Evolutionary conservation across 1,139 yeast species (phyloP).

Genomic region (Nakaseomyces sp.): DNA sequence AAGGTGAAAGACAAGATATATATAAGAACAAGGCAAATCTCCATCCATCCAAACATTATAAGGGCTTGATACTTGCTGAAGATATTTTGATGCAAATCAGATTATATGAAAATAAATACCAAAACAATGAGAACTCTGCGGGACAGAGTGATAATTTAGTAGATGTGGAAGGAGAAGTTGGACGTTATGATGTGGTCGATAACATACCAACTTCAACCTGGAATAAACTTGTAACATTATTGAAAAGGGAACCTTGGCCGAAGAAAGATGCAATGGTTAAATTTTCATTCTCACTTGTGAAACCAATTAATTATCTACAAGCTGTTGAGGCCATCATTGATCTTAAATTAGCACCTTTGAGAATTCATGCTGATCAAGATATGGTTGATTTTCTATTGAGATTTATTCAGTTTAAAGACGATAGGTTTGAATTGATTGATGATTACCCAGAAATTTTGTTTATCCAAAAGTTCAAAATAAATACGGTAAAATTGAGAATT

Average conservation of each 20-base stretch:
- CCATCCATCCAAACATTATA: slow-evolving; percentile 57
- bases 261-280: slow-evolving; percentile 55
- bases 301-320: slow-evolving; percentile 57
- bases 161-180: slow-evolving; percentile 37
- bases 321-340: slow-evolving; percentile 61
- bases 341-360: slow-evolving; percentile 56
- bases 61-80: slow-evolving; percentile 49
- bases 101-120: slow-evolving; percentile 43
- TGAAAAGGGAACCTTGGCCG: slow-evolving; percentile 44
- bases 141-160: slow-evolving; percentile 43
- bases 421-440: slow-evolving; percentile 51
- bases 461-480: slow-evolving; percentile 59
- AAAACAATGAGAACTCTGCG: slow-evolving; percentile 24
- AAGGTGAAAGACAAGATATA: slow-evolving; percentile 5
- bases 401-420: slow-evolving; percentile 73
- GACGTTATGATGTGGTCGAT: slow-evolving; percentile 59
- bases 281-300: slow-evolving; percentile 46
- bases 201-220: slow-evolving; percentile 83
- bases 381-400: slow-evolving; percentile 75
- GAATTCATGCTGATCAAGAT: slow-evolving; percentile 88
- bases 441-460: slow-evolving; percentile 51
- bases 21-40: slow-evolving; percentile 41
- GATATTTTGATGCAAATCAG: slow-evolving; percentile 43
- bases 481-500: slow-evolving; percentile 54
- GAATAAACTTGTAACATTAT: slow-evolving; percentile 72